Evolutionary conservation across 306 rosid genomes (phyloP).

Genomic region (Datisca glomerata): DNA sequence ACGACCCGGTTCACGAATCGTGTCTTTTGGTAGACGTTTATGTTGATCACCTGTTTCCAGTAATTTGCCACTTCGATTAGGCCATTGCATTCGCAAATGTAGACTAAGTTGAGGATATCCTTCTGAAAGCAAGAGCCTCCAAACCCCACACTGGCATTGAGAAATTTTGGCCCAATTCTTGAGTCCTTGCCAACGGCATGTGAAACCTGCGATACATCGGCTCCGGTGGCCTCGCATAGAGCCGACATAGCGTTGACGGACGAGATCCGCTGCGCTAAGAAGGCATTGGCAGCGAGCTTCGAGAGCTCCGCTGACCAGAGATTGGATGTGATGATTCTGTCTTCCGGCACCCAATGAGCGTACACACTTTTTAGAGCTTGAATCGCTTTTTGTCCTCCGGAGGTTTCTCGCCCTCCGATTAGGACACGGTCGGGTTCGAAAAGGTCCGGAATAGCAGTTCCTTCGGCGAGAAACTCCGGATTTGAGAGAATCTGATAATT

Average conservation of each 20-base stretch:
- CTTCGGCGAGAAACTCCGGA: conserved; percentile 86
- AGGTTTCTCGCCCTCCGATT: conserved; percentile 58
- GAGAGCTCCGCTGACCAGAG: conserved; percentile 80
- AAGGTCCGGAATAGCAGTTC: conserved; percentile 71
- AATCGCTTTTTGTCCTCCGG: conserved; percentile 43
- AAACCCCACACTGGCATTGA: conserved; percentile 80
- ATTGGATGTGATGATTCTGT: conserved; percentile 55
- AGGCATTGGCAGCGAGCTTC: conserved; percentile 78
- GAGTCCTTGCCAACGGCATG: conserved; percentile 58
- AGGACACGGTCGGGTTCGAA: conserved; percentile 59
- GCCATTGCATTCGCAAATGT: conserved; percentile 77
- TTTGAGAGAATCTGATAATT: conserved; percentile 57
- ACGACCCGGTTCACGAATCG: conserved; percentile 61
- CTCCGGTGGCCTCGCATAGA: conserved; percentile 79
- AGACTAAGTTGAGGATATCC: conserved; percentile 70
- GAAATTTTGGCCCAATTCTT: conserved; percentile 56
- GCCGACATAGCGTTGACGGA: conserved; percentile 83
- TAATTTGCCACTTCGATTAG: conserved; percentile 57
- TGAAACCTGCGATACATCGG: conserved; percentile 58
- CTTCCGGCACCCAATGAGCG: conserved; percentile 66
- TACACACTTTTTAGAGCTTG: conserved; percentile 47
- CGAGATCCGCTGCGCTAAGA: conserved; percentile 73
- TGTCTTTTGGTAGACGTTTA: conserved; percentile 78
- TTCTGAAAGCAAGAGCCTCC: conserved; percentile 88
- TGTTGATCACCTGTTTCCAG: conserved; percentile 68